Percentiles rank a stretch among this genome's conserved stretches.
phyloP scores from a whole-genome alignment of 345 rosid species.

The Balakata baccata region DNA sequence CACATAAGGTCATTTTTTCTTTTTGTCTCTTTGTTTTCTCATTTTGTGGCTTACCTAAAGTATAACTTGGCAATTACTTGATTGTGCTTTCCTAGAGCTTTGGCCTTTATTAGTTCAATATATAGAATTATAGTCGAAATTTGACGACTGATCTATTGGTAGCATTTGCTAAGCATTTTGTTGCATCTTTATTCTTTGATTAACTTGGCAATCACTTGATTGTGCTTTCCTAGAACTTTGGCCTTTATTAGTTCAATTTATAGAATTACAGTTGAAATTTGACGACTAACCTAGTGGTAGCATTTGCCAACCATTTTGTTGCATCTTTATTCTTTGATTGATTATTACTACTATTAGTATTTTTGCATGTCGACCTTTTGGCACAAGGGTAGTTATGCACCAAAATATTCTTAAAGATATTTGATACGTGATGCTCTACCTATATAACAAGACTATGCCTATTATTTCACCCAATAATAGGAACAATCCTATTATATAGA shows the following conservation, averaged over 20 bases:
- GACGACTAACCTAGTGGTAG: not conserved
- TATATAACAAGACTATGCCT: too few relatives aligned
- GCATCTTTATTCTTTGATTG: not conserved
- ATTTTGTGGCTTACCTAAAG: too few relatives aligned
- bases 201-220: too few relatives aligned
- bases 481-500: too few relatives aligned
- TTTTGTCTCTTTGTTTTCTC: not conserved
- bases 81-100: too few relatives aligned
- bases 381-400: not conserved
- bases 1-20: not conserved
- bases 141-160: not conserved
- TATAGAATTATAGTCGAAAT: not conserved
- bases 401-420: not conserved
- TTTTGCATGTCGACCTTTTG: not conserved
- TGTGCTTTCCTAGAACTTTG: too few relatives aligned
- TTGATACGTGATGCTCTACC: too few relatives aligned
- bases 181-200: not conserved
- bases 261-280: not conserved
- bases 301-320: not conserved
- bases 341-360: not conserved
- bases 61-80: too few relatives aligned
- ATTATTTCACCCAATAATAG: too few relatives aligned
- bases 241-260: not conserved
- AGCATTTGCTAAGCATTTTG: not conserved
- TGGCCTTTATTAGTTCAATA: not conserved